phyloP scores from a whole-genome alignment of 2,329 filamentous ascomycete species.

The Bipolaris zeicola region DNA sequence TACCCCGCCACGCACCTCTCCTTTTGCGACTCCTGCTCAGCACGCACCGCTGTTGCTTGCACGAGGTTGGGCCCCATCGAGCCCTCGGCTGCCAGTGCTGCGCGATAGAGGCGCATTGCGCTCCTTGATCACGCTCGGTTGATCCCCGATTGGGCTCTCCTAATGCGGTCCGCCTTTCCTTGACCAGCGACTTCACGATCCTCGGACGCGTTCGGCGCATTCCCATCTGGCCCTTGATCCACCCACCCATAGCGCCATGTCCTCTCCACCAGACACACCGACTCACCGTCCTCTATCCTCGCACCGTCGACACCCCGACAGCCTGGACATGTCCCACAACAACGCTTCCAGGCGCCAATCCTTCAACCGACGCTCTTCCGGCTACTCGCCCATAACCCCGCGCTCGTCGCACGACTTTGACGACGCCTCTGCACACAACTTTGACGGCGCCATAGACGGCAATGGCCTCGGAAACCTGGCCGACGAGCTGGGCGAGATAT shows the following conservation, averaged over 20 bases:
- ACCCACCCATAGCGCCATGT: slow-evolving; percentile 33
- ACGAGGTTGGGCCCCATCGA: slow-evolving; percentile 3
- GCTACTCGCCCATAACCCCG: slow-evolving; percentile 53
- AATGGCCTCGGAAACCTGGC: slow-evolving; percentile 74
- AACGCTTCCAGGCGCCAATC: slow-evolving; percentile 45
- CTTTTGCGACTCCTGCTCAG: not conserved
- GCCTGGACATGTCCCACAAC: slow-evolving; percentile 50
- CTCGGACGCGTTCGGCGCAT: slow-evolving; percentile 11
- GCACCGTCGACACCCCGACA: slow-evolving; percentile 49
- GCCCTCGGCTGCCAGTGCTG: slow-evolving; percentile 2
- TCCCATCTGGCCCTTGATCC: slow-evolving; percentile 2
- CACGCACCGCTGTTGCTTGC: not conserved
- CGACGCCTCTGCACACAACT: slow-evolving; percentile 46
- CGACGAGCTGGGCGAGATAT: slow-evolving; percentile 77
- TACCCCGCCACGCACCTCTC: slow-evolving; percentile 13
- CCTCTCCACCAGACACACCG: slow-evolving; percentile 52
- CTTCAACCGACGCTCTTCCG: slow-evolving; percentile 51
- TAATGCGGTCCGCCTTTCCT: slow-evolving; percentile 16
- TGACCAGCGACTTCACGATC: slow-evolving; percentile 10
- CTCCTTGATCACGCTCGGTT: slow-evolving; percentile 14
- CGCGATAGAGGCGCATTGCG: slow-evolving; percentile 16
- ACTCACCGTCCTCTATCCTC: slow-evolving; percentile 43
- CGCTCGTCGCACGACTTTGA: slow-evolving; percentile 50
- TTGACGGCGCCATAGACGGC: slow-evolving; percentile 52
- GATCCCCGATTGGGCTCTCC: slow-evolving; percentile 20